These are phyloP conservation scores for Picocystis sp. DNA, from an alignment of 163 green algal species.

Conservation along the genomic window DNA sequence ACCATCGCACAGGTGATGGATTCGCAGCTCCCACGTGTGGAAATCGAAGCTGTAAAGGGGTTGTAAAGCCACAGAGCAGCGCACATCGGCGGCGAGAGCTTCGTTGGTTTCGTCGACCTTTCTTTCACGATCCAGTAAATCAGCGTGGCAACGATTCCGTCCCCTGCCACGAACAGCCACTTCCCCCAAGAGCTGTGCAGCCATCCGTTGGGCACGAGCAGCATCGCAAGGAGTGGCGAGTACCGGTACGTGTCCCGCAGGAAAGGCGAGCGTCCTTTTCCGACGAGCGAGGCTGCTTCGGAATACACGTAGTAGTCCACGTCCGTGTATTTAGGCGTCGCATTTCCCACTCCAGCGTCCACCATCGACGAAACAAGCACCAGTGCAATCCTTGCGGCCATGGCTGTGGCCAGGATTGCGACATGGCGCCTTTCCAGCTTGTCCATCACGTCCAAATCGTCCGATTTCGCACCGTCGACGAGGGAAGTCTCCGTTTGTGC, in stretches of 20 bases:
- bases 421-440: too few species aligned
- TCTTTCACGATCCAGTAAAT: conserved; percentile 7
- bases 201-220: conserved; percentile 67
- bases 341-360: background rate
- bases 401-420: too few species aligned
- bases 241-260: conserved; percentile 62
- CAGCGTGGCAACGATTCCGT: conserved; percentile 38
- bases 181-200: conserved; percentile 54
- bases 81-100: background rate
- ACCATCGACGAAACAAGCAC: too few species aligned
- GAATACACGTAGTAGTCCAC: conserved; percentile 68
- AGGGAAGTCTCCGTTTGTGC: too few species aligned
- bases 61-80: conserved; percentile 75
- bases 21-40: conserved; percentile 73
- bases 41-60: conserved; percentile 76
- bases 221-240: conserved; percentile 61
- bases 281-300: conserved; percentile 30
- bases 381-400: too few species aligned
- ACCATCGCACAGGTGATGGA: conserved; percentile 51
- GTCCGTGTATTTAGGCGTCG: conserved; percentile 67
- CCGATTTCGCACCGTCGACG: too few species aligned
- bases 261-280: conserved; percentile 11
- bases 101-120: background rate
- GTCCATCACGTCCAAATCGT: too few species aligned
- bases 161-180: conserved; percentile 49